These are phyloP conservation scores for Colletotrichum filicis DNA, from an alignment of 2,329 filamentous ascomycete genomes.

Conservation along the genomic window DNA sequence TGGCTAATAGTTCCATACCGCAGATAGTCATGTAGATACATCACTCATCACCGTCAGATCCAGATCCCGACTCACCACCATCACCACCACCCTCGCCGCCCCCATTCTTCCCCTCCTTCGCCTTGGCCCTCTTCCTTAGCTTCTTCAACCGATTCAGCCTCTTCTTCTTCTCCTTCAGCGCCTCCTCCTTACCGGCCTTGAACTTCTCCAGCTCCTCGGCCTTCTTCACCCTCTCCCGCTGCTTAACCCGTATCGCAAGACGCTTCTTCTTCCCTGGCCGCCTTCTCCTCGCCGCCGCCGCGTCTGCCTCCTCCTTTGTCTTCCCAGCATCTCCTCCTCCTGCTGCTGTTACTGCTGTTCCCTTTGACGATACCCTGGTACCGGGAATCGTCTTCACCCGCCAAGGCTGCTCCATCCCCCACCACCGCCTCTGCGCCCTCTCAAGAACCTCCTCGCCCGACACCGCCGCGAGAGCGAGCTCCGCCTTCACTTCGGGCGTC, in stretches of 20 bases:
- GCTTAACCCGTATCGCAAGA: slow-evolving; percentile 60
- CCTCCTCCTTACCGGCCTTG: slow-evolving; percentile 63
- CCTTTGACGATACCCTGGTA: background rate
- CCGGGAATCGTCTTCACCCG: slow-evolving; percentile 57
- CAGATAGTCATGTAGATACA: background rate
- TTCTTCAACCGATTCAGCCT: slow-evolving; percentile 70
- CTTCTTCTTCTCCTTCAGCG: slow-evolving; percentile 70
- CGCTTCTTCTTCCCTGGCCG: slow-evolving; percentile 69
- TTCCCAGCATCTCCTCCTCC: too few species aligned
- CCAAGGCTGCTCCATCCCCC: slow-evolving; percentile 72
- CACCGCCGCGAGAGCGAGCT: slow-evolving; percentile 60
- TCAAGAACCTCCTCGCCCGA: slow-evolving; percentile 61
- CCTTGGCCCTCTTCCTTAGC: slow-evolving; percentile 67
- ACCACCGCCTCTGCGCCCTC: slow-evolving; percentile 56
- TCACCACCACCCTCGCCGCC: background rate
- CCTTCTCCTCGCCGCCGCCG: slow-evolving; percentile 49
- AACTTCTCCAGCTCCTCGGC: slow-evolving; percentile 52
- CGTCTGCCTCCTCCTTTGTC: slow-evolving; percentile 34
- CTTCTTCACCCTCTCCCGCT: slow-evolving; percentile 53
- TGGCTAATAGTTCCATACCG: background rate
- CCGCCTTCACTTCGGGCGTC: slow-evolving; percentile 47
- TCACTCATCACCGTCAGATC: slow-evolving; percentile 25
- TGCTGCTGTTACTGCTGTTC: background rate
- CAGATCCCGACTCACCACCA: slow-evolving; percentile 2
- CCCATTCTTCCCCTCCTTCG: slow-evolving; percentile 61